These are phyloP conservation scores for Juncus inflexus DNA, from an alignment of 176 grass and related monocot genomes.

Conservation along the genomic window DNA sequence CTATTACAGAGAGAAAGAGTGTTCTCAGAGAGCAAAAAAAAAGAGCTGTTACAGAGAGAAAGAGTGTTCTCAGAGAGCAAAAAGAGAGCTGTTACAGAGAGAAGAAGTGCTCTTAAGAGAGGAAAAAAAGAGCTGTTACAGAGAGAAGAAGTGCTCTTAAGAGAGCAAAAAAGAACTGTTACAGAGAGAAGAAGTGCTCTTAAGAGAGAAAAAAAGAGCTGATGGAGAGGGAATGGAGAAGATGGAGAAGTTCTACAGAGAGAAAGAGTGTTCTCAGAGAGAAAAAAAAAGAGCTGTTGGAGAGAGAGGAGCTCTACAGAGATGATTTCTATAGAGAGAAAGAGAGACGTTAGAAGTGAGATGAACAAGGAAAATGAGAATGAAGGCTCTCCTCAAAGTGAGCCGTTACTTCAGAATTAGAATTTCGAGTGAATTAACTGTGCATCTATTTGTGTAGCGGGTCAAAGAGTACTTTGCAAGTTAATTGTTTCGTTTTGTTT, in stretches of 20 bases:
- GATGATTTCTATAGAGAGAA: not conserved
- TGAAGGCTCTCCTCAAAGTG: not conserved
- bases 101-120: not conserved
- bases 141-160: not conserved
- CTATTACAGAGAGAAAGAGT: not conserved
- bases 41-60: not conserved
- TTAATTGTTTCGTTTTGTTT: too few relatives aligned
- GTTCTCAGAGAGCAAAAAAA: too few relatives aligned
- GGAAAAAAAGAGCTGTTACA: not conserved
- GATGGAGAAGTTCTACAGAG: not conserved
- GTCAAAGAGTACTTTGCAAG: not conserved
- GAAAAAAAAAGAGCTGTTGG: too few relatives aligned
- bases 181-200: not conserved
- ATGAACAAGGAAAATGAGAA: not conserved
- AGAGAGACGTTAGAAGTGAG: too few relatives aligned
- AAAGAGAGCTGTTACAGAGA: not conserved
- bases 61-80: not conserved
- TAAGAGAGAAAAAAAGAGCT: not conserved
- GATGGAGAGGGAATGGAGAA: not conserved
- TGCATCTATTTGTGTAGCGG: not conserved
- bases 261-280: not conserved
- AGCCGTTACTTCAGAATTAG: not conserved
- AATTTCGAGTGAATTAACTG: constrained; percentile 27
- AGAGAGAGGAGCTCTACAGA: not conserved
- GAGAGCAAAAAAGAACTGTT: not conserved